Percentiles rank a stretch among this genome's conserved stretches.
Conservation (phyloP, 2,329 filamentous ascomycete species). For the Ramichloridium luteum region DNA sequence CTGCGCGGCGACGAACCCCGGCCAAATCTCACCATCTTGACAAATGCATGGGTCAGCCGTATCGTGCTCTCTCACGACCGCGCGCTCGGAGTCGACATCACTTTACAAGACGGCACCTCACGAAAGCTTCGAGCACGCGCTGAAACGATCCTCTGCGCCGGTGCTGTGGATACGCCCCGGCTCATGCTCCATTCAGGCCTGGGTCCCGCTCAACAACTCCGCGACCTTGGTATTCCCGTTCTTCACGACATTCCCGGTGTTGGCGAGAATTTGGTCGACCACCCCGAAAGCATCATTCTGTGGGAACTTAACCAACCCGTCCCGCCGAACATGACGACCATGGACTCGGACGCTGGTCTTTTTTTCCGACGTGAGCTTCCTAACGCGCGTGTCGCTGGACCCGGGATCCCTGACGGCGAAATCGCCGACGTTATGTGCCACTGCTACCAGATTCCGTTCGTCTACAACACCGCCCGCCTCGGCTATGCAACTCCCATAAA, state of each 20-base stretch:
- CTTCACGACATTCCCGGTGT: conserved; percentile 49
- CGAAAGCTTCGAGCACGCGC: conserved; percentile 48
- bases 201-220: conserved; percentile 37
- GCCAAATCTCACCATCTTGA: conserved; percentile 74
- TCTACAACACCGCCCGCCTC: conserved; percentile 66
- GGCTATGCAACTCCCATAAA: conserved; percentile 61
- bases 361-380: conserved; percentile 68
- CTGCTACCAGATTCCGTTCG: conserved; percentile 92
- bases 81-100: conserved; percentile 63
- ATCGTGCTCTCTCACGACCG: conserved; percentile 58
- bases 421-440: conserved; percentile 90
- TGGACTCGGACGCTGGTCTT: conserved; percentile 81
- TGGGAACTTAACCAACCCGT: conserved; percentile 73
- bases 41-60: conserved; percentile 76
- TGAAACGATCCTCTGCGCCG: conserved; percentile 70
- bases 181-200: conserved; percentile 43
- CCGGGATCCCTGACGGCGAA: conserved; percentile 61
- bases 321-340: conserved; percentile 69
- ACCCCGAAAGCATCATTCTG: conserved; percentile 55
- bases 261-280: conserved; percentile 52
- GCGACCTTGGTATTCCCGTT: conserved; percentile 38
- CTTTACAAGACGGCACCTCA: conserved; percentile 47
- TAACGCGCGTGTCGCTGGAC: conserved; percentile 55
- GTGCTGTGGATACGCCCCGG: conserved; percentile 70
- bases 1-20: conserved; percentile 70